Evolutionary conservation across 2,329 filamentous ascomycete genomes (phyloP).

Genomic region (Cryphonectria parasitica): DNA sequence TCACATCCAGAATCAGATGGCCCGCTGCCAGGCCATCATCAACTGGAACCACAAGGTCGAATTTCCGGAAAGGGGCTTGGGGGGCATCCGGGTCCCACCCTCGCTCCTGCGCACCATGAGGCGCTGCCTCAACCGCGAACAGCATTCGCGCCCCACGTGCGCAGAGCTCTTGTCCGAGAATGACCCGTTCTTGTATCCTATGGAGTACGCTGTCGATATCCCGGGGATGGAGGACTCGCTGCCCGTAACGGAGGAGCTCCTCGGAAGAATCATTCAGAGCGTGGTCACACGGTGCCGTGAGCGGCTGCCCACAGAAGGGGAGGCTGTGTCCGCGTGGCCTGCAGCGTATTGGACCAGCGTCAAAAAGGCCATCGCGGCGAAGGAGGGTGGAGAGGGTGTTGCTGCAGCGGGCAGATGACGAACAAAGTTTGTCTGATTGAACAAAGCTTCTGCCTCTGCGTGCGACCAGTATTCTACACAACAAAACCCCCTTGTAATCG

Average conservation of each 20-base stretch:
- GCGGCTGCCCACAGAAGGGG: conserved; percentile 61
- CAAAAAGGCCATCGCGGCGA: conserved; percentile 51
- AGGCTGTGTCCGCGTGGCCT: conserved; percentile 60
- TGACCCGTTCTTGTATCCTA: conserved; percentile 68
- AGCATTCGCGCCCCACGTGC: conserved; percentile 65
- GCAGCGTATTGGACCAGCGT: conserved; percentile 65
- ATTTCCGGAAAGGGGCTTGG: conserved; percentile 71
- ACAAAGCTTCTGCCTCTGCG: not conserved
- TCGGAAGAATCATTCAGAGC: conserved; percentile 65
- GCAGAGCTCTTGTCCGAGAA: conserved; percentile 61
- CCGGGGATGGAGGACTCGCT: conserved; percentile 50
- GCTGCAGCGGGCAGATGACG: conserved; percentile 6
- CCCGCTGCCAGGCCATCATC: conserved; percentile 84
- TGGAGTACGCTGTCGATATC: conserved; percentile 49
- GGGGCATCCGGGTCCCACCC: conserved; percentile 62
- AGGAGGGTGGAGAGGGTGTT: conserved; percentile 32
- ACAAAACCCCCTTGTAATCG: not conserved
- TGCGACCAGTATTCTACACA: not conserved
- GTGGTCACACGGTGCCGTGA: conserved; percentile 63
- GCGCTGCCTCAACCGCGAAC: conserved; percentile 65
- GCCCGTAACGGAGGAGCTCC: conserved; percentile 65
- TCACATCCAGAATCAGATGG: conserved; percentile 85
- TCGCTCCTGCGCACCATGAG: conserved; percentile 65
- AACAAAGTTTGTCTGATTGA: not conserved
- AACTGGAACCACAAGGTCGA: conserved; percentile 76